Conservation (phyloP, 2,329 filamentous ascomycete genomes). For the Xylariaceae sp. region DNA sequence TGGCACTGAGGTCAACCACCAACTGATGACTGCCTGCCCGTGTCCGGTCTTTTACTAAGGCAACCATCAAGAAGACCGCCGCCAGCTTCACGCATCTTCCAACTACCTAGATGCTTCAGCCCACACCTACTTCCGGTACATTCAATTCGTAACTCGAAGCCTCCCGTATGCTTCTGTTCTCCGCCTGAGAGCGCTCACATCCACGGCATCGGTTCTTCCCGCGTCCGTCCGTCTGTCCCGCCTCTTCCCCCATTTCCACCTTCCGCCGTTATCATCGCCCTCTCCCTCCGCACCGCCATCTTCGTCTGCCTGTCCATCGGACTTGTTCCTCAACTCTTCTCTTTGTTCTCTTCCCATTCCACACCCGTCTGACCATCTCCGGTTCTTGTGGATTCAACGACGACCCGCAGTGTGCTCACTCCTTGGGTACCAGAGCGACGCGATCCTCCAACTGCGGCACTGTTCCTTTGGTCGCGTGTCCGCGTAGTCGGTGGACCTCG, state of each 20-base stretch:
- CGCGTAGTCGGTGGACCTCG: not conserved
- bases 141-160: too few relatives aligned
- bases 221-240: not conserved
- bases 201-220: not conserved
- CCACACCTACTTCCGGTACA: not conserved
- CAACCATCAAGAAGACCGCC: not conserved
- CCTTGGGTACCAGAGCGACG: not conserved
- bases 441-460: not conserved
- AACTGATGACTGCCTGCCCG: too few relatives aligned
- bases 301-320: not conserved
- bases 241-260: too few relatives aligned
- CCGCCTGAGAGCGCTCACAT: too few relatives aligned
- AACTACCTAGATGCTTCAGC: not conserved
- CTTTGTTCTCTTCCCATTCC: not conserved
- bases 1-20: too few relatives aligned
- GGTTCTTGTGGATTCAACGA: not conserved
- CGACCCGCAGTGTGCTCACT: not conserved
- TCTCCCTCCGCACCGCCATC: not conserved
- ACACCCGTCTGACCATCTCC: not conserved
- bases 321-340: not conserved
- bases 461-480: not conserved
- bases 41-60: too few relatives aligned
- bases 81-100: not conserved
- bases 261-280: not conserved
- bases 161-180: too few relatives aligned